Evolutionary conservation across 1,284 basidiomycete genomes (phyloP).

Genomic region (Ganoderma meredithae): DNA sequence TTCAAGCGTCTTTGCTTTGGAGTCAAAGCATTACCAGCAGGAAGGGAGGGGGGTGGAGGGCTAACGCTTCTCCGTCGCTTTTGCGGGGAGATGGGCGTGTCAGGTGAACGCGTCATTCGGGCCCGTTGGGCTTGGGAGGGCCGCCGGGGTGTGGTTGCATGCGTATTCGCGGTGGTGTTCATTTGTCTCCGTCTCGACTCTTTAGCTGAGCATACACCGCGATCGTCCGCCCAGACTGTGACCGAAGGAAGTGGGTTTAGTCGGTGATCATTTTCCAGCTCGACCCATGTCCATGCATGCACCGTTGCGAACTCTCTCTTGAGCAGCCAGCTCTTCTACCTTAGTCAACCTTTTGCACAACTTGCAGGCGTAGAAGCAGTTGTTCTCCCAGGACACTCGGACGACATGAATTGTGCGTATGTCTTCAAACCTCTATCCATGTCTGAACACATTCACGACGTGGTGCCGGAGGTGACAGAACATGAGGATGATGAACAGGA

Average conservation of each 20-base stretch:
- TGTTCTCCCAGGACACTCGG: too few relatives aligned
- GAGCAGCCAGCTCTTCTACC: too few relatives aligned
- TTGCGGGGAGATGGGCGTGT: conserved; percentile 13
- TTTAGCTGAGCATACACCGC: conserved; percentile 12
- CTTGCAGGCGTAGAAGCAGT: too few relatives aligned
- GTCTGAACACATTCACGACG: too few relatives aligned
- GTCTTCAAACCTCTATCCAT: too few relatives aligned
- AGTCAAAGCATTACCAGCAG: not conserved
- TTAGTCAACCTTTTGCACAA: too few relatives aligned
- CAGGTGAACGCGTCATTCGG: conserved; percentile 23
- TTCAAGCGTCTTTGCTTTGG: conserved; percentile 22
- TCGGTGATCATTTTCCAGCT: not conserved
- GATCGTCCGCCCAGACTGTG: conserved; percentile 49
- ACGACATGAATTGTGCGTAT: too few relatives aligned
- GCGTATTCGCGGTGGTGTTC: not conserved
- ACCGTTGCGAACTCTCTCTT: not conserved
- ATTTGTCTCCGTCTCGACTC: conserved; percentile 8
- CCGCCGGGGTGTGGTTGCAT: conserved; percentile 16
- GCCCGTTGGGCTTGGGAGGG: conserved; percentile 29
- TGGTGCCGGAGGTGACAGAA: too few relatives aligned
- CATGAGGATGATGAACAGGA: too few relatives aligned
- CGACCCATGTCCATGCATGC: not conserved
- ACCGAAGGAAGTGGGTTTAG: not conserved
- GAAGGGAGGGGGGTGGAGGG: conserved; percentile 7
- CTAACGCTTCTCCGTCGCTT: conserved; percentile 23